Base-by-base conservation (phyloP, 768 basidiomycete species). In the Trametopsis cervina region DNA sequence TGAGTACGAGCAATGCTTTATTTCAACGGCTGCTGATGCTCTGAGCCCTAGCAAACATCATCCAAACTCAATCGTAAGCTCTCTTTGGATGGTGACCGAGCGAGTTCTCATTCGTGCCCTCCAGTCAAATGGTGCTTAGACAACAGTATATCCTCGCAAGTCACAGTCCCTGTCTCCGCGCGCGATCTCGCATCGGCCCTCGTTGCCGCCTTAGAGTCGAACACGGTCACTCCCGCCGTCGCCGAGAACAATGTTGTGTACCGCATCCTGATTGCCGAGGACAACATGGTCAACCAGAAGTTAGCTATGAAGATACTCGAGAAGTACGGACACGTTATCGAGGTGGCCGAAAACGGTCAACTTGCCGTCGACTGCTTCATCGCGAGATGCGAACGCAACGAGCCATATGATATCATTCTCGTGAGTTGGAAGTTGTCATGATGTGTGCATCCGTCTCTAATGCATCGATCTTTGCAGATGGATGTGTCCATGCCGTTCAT, bases 401-500 rank as follows among this genome's bases (percentile, higher is more conserved):
- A 78, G 60, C 89, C 86, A 15, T 96, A 89, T 60, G 89, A 96
- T 64, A 86, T 96, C 55, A 90, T 97, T 53, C 76, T 97, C 25
- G 92, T 94, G 55, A 57, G 87, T 75, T 23, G 20, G 2, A 7
- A 7, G 29, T 4, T 11, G 12, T 1, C 23, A 11, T 10, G 44
- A 17, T 29, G 23, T 11, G 17, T 22, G 39, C 22, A 40, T 40
- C 15, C n/a, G n/a, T 12, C 26, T 22, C 33, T 40, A 12, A 26
- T 5, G 42, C 11, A 43, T 4, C 12, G 24, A n/a, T n/a, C n/a
- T n/a, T n/a, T 44, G 13, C 52, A 95, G 89, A 97, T 97, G 95
- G 94, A 97, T 59, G 86, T 96, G 12, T 96, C 93, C 10, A 94
- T 95, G 91, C 91, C 93, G 4, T 85, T 94, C 67, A 97, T 98